Percentiles rank a stretch among this genome's conserved stretches.
Conservation (phyloP, 108 stramenopile genomes). For the Cyclotella sp. region DNA sequence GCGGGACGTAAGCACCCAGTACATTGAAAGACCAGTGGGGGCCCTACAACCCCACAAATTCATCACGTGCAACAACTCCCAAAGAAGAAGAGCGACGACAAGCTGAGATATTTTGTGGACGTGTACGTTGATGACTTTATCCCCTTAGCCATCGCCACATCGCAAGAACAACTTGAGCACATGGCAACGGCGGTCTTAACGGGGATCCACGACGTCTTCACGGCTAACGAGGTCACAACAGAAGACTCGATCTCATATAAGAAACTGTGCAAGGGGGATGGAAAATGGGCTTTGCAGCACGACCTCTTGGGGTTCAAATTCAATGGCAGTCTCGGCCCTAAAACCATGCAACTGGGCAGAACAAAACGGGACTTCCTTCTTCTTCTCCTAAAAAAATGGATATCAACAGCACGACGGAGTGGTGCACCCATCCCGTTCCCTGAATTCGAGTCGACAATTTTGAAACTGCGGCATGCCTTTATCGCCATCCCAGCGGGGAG, state of each 20-base stretch:
- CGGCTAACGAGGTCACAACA: not conserved
- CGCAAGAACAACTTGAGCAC: not conserved
- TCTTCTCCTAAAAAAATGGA: not conserved
- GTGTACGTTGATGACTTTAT: slow-evolving; percentile 7
- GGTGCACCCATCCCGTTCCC: not conserved
- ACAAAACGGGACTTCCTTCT: not conserved
- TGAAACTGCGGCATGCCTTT: not conserved
- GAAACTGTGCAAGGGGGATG: not conserved
- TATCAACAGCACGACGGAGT: not conserved
- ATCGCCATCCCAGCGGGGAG: not conserved
- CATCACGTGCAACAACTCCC: not conserved
- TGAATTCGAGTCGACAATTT: not conserved
- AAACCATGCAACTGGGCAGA: not conserved
- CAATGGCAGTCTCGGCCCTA: not conserved
- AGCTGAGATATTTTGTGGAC: not conserved
- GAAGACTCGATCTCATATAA: not conserved
- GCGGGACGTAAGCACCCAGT: no score
- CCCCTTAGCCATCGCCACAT: not conserved
- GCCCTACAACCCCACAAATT: not conserved
- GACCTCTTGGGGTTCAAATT: slow-evolving; percentile 5
- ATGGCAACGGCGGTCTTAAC: not conserved
- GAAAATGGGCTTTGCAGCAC: not conserved
- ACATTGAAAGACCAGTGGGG: not conserved
- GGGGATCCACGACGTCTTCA: no score
- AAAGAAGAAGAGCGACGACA: not conserved